Evolutionary conservation across 805 yeast genomes (phyloP), one percentile per base, ranked within the genome.

Genomic region (Tetrapisispora phaffii): DNA sequence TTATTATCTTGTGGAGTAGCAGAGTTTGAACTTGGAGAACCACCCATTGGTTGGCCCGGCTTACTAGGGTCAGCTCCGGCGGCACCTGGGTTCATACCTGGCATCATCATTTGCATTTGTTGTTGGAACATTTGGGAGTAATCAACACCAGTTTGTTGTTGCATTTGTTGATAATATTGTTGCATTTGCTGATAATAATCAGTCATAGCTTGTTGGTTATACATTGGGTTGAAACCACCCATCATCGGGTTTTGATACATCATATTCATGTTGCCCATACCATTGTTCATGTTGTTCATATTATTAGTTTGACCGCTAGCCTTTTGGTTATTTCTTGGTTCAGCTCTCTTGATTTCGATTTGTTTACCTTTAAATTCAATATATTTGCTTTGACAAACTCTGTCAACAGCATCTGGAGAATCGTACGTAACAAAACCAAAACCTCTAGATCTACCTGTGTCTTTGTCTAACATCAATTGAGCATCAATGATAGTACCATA

Each of bases 391-490:
- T 80, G 82, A 45, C 93, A 80, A 45, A 86, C 95, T 54, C 80
- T 74, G 57, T 89, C 97, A 38, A 90, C 96, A 15, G 96, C 96
- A 39, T 83, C 89, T 20, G 95, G 94, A 17, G 94, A 78, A 59
- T 90, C 97, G 67, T 84, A 90, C 13, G 98, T 90, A 51, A 90
- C 88, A 65, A 90, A 90, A 1, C 98, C 98, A 65, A 88, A 90
- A 22, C 98, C 98, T 69, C 97, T 78, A 2, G 96, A 87, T 59
- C 95, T 79, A 48, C 97, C 97, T 4, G 97, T 85, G 63, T 89
- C 97, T 67, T 90, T 93, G 66, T 90, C 97, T 54, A 90, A 77
- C 98, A 90, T 90, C 54, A 90, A 76, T 68, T 89, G 97, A 42
- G 96, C 95, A 66, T 93, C 97, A 56, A 90, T 84, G 47, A 90